Percentiles rank a stretch among this genome's conserved stretches.
phyloP scores from a whole-genome alignment of 805 yeast genomes.

The Myxozyma neotropica region DNA sequence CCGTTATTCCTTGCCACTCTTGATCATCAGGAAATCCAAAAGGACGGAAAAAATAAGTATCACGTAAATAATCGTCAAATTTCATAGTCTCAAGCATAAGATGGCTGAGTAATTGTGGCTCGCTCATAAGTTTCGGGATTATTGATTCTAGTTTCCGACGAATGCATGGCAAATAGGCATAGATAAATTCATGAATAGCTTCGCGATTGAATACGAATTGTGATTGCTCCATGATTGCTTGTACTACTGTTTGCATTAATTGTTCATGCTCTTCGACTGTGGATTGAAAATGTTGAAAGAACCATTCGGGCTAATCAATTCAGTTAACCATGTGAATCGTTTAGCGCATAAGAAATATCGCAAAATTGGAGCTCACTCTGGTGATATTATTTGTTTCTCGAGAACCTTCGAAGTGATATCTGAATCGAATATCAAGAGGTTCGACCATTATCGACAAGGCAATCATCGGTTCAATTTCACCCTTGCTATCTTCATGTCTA shows the following conservation, averaged over 20 bases:
- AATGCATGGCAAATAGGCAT: constrained; percentile 52
- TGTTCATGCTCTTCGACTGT: constrained; percentile 41
- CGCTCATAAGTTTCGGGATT: constrained; percentile 37
- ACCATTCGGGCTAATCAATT: constrained; percentile 62
- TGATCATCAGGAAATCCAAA: constrained; percentile 30
- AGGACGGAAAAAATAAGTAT: constrained; percentile 53
- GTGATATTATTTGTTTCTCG: constrained; percentile 64
- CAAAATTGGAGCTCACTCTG: constrained; percentile 39
- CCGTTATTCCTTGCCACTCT: constrained; percentile 52
- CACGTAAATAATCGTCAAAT: constrained; percentile 57
- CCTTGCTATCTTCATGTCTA: not conserved
- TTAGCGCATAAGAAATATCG: too few species aligned
- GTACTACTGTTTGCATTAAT: constrained; percentile 38
- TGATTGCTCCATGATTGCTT: constrained; percentile 32
- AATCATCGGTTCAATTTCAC: constrained; percentile 13
- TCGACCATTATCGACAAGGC: constrained; percentile 51
- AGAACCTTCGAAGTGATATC: constrained; percentile 60
- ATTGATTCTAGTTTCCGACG: constrained; percentile 48
- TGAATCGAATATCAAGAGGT: constrained; percentile 54
- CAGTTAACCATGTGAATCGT: too few species aligned
- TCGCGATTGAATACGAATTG: constrained; percentile 33
- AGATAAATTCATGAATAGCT: constrained; percentile 49
- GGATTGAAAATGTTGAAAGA: constrained; percentile 50
- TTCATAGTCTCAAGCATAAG: constrained; percentile 58
- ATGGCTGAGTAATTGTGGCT: constrained; percentile 59